A percentile compares a stretch with the other conserved stretches of the same genome.
These are phyloP conservation scores for Sphaerulina vaccinii DNA, from an alignment of 2,329 filamentous ascomycete species.

Conservation along the genomic window DNA sequence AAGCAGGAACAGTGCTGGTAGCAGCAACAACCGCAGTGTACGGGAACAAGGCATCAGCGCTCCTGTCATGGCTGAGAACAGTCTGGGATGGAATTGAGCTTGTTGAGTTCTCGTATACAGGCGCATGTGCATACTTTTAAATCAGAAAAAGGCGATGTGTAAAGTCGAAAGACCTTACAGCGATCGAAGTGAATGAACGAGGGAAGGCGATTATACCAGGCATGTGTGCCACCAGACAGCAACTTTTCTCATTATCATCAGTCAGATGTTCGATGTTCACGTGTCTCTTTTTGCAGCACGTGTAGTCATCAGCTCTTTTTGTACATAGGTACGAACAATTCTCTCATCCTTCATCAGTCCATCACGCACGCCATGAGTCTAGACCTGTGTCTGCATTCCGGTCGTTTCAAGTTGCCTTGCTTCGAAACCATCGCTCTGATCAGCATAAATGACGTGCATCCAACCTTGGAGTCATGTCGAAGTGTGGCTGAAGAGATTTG, in stretches of 20 bases:
- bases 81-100: conserved; percentile 81
- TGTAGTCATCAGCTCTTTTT: not conserved
- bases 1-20: conserved; percentile 55
- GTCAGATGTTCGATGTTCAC: not conserved
- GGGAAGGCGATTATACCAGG: not conserved
- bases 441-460: no score
- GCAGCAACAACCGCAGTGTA: conserved; percentile 64
- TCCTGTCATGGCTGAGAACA: conserved; percentile 90
- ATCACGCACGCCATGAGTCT: not conserved
- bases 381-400: not conserved
- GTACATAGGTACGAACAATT: not conserved
- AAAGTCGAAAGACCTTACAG: not conserved
- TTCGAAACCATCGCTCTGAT: not conserved
- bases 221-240: not conserved
- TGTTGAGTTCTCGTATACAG: not conserved
- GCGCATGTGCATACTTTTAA: not conserved
- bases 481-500: not conserved
- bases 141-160: not conserved
- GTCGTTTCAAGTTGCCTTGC: not conserved
- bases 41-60: conserved; percentile 77
- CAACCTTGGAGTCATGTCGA: not conserved
- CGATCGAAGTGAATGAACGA: not conserved
- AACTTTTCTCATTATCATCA: not conserved
- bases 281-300: not conserved
- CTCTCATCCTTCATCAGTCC: not conserved